Base-by-base conservation (phyloP, 192 early-diverging fungal genomes). In the Podila horticola region DNA sequence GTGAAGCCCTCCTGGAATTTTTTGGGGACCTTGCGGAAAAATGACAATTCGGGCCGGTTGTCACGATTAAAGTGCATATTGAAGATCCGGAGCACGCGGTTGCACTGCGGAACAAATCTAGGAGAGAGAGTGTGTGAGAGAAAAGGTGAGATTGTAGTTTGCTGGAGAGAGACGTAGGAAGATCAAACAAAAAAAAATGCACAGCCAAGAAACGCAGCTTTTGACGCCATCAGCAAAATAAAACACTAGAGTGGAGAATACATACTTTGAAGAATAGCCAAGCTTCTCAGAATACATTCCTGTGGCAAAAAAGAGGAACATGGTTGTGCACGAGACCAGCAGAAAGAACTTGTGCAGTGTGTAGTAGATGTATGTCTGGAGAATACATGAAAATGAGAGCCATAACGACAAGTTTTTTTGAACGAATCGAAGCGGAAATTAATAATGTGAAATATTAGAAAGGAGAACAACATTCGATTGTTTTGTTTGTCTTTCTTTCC, bases 21-120 rank as follows among this genome's bases (percentile, higher is more conserved):
- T 34, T 83, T 86, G 41, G 89, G 89, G 17, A 90, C 85, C 55
- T 85, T 88, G 17, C 74, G 71, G 55, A 84, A 84, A 59, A 90
- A 90, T 9, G 82, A 74, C 4, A 90, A 41, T 66, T 86, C 79
- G 34, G 85, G 86, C 17, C 72, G 62, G 49, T 82, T 85, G 38
- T 79, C 85, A 3, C 77, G 71, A 57, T 86, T 87, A 55, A 90
- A 90, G 55, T 88, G 83, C 70, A 90, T 76, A 55, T 90, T 87
- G 65, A 87, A 90, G 29, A 83, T 84, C n/a, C 84, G 66, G 38
- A 90, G 73, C 15, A 85, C 86, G 45, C 86, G 82, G 51, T 90
- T 90, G 34, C 87, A 88, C 29, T 88, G 89, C 38, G 89, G 89
- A 24, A 90, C 86, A 68, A 87, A 90, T 72, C 89, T 90, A 67